Percentiles rank a stretch among this genome's conserved stretches.
These are phyloP conservation scores for Alternaria triticimaculans DNA, from an alignment of 2,329 filamentous ascomycete species.

Conservation along the genomic window DNA sequence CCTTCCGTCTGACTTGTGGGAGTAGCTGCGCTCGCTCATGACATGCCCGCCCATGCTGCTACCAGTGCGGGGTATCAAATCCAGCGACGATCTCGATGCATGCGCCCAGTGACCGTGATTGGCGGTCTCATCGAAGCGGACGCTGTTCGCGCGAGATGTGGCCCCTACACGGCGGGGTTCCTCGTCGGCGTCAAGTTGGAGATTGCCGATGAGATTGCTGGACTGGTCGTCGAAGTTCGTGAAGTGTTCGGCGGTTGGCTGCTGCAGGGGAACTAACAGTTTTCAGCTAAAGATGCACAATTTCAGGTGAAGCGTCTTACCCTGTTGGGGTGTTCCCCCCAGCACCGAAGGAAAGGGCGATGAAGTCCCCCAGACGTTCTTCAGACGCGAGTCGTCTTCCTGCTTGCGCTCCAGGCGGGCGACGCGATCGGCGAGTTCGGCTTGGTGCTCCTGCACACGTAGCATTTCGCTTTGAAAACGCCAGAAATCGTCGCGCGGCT, in stretches of 20 bases:
- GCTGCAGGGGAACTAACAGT: conserved; percentile 73
- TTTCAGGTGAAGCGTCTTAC: conserved; percentile 58
- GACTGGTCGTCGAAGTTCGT: conserved; percentile 88
- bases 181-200: conserved; percentile 87
- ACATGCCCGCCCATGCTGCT: conserved; percentile 79
- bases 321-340: conserved; percentile 84
- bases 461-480: conserved; percentile 68
- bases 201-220: conserved; percentile 77
- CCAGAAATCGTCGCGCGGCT: conserved; percentile 70
- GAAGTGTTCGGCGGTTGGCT: conserved; percentile 83
- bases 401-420: conserved; percentile 66
- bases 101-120: conserved; percentile 90
- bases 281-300: conserved; percentile 20
- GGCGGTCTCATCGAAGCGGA: conserved; percentile 95
- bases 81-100: conserved; percentile 79
- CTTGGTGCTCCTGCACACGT: conserved; percentile 65
- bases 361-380: conserved; percentile 84
- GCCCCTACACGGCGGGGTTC: conserved; percentile 84
- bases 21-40: conserved; percentile 88
- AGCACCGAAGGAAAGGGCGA: conserved; percentile 90
- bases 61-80: conserved; percentile 79
- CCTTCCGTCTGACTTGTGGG: conserved; percentile 93
- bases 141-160: conserved; percentile 92
- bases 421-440: conserved; percentile 67
- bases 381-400: conserved; percentile 69